Evolutionary conservation across 257 asterid species (phyloP), one percentile per base, ranked within the genome.

Genomic region (Nicotiana obtusifolia): DNA sequence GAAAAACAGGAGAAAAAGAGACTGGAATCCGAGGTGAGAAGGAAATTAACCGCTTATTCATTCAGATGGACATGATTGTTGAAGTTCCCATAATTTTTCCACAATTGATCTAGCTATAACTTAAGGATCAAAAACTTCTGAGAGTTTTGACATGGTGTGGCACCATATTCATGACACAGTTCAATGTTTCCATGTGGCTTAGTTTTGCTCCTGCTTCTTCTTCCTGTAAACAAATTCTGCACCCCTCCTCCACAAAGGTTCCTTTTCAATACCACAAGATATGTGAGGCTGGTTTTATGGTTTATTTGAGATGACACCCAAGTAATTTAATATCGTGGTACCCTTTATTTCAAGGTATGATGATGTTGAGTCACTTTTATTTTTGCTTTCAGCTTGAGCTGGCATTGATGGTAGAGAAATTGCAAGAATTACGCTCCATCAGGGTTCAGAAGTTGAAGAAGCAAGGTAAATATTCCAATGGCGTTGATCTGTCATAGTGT

Each of bases 391-490:
- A 95, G 99, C 97, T 95, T 80, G 98, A 95, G 89, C 90, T 91
- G 89, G 94, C 92, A 82, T 86, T 95, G 92, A 89, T 92, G 8
- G 97, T 95, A 82, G 99, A 95, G 84, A 95, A 91, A 93, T 88
- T 95, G 84, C 98, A 94, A 89, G 99, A 95, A 79, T 84, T 95
- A 65, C 92, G 99, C 78, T 88, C 97, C 81, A 86, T 95, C 86
- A 87, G 99, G 86, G 89, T 94, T 87, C 92, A 91, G 83, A 95
- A 93, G 86, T 82, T 94, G 90, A 95, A 92, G 86, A 95, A 94
- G 89, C 99, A 95, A 91, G 99, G 98, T 92, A 88, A 33, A 10
- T 57, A 64, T 64, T 19, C 44, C n/a, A 20, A 47, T 15, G 82
- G 62, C 7, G 41, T 20, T 33, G 37, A 15, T 49, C 59, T 73